phyloP scores from a whole-genome alignment of 139 green algal genomes.

The Chlorella sp. region DNA sequence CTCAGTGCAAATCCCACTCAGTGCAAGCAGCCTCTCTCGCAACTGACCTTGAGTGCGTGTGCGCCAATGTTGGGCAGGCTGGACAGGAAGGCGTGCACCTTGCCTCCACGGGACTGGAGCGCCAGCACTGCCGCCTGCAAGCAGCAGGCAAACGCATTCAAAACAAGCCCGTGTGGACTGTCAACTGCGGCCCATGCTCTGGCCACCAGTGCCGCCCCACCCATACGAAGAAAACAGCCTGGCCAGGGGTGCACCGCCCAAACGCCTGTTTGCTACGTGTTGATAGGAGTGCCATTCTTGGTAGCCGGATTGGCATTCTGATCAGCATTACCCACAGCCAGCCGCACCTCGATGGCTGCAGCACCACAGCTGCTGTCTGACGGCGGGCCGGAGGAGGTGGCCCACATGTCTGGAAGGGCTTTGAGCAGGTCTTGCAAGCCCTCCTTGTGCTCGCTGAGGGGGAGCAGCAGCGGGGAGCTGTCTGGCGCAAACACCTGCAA shows the following conservation, averaged over 20 bases:
- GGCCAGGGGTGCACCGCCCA: no score
- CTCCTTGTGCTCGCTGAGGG: slow-evolving; percentile 31
- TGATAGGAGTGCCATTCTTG: no score
- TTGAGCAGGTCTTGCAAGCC: slow-evolving; percentile 20
- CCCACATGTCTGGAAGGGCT: not conserved
- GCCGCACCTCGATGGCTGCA: not conserved
- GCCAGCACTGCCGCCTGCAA: slow-evolving; percentile 52
- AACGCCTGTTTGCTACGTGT: no score
- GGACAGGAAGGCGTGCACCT: slow-evolving; percentile 71
- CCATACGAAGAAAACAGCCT: no score
- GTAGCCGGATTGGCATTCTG: no score
- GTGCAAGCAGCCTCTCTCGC: no score
- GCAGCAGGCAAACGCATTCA: no score
- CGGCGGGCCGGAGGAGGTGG: not conserved
- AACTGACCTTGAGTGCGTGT: slow-evolving; percentile 49
- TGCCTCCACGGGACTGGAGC: slow-evolving; percentile 67
- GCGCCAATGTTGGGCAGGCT: slow-evolving; percentile 53
- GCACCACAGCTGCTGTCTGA: not conserved
- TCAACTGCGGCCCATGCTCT: no score
- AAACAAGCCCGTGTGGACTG: no score
- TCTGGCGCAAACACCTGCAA: slow-evolving; percentile 34
- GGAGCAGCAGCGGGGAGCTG: slow-evolving; percentile 38
- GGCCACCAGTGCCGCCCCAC: no score
- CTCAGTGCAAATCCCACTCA: no score
- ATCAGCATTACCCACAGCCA: no score